Evolutionary conservation across 148 eudicot species (phyloP), one percentile per base, ranked within the genome.

Genomic region (Selenicereus undatus): DNA sequence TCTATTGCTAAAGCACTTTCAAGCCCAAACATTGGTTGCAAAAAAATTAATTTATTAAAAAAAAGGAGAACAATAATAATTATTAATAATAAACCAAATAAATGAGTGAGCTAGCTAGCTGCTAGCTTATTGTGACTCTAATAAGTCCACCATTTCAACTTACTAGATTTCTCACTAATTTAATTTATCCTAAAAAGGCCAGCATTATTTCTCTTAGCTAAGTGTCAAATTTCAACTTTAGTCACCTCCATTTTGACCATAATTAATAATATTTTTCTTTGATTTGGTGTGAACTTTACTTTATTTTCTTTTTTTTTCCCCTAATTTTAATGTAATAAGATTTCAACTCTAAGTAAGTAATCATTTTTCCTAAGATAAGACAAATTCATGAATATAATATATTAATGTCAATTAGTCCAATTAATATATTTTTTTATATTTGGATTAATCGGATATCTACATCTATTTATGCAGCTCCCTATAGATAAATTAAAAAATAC

Each of bases 141-240:
- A 39, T 20, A 27, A 83, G 82, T 83, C 85, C 85, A 75, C 79
- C 79, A 69, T 83, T 83, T 79, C 82, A 79, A 74, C 82, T 68
- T 8, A 54, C 29, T 29, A 54, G 70, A 24, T 75, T 83, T 79
- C 79, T 83, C 85, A 83, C 85, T 83, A 66, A 66, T 66, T 62
- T 18, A 62, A 4, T 22, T 66, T 45, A 18, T 52, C 48, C 76
- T 54, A 65, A 35, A 48, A 36, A 65, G 22, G 52, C 52, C 16
- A 78, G 27, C 73, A 6, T 6, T 52, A n/a, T 66, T 62, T 79
- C 18, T 17, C 32, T 21, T 29, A 45, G 24, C 29, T n/a, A 21
- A 1, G 11, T 64, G 60, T 17, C 22, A 17, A 14, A 73, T 26
- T 74, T 54, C 36, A 8, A 54, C 45, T 65, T 65, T 30, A 52